Conservation (phyloP, 1,284 basidiomycete species). For the Trichosporon asahii region DNA sequence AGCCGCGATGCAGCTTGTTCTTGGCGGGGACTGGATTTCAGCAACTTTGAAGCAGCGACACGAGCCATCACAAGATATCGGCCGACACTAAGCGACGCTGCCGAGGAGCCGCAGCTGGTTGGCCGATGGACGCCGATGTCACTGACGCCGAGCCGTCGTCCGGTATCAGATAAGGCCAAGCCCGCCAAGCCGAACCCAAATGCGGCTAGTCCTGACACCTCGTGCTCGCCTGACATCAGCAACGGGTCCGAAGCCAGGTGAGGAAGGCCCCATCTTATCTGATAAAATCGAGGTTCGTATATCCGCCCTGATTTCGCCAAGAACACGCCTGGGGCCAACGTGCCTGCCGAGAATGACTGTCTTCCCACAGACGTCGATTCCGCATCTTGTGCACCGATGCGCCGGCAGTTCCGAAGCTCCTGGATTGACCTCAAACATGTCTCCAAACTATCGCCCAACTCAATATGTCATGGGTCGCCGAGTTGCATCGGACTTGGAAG, state of each 20-base stretch:
- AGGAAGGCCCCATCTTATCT: background rate
- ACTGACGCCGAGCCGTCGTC: background rate
- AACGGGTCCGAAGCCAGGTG: too few relatives aligned
- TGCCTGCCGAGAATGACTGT: background rate
- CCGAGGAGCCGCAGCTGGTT: background rate
- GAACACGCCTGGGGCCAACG: background rate
- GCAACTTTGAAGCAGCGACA: background rate
- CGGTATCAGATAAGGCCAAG: conserved; percentile 4
- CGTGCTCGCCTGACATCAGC: too few relatives aligned
- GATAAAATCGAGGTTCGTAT: background rate
- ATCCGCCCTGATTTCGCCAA: background rate
- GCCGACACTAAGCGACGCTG: background rate
- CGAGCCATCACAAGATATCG: background rate
- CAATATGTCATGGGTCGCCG: too few relatives aligned
- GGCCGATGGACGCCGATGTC: background rate
- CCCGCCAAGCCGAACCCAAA: background rate
- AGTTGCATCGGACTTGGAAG: background rate
- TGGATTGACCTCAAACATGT: too few relatives aligned
- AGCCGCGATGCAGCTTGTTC: background rate
- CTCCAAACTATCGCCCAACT: too few relatives aligned
- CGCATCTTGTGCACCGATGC: too few relatives aligned
- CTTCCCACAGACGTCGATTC: too few relatives aligned
- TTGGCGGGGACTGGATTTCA: background rate
- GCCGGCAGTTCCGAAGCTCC: background rate
- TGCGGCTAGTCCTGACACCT: background rate